phyloP scores from a whole-genome alignment of 1,139 yeast species.

The Saccharomycopsis hybrid region DNA sequence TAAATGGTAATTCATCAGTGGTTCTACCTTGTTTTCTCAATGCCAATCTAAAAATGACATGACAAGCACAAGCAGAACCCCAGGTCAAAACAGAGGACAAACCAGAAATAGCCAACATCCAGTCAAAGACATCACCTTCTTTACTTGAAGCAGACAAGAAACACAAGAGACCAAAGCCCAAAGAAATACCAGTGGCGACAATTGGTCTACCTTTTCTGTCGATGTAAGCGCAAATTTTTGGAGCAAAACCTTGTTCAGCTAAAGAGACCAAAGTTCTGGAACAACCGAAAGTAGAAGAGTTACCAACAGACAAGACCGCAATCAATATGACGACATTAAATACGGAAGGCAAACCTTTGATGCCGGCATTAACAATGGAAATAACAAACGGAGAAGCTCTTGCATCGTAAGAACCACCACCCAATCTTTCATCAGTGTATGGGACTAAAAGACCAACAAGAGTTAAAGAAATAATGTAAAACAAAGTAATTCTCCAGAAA shows the following conservation, averaged over 20 bases:
- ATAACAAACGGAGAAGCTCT: constrained; percentile 51
- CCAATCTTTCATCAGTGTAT: constrained; percentile 46
- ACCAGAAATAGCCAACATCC: constrained; percentile 64
- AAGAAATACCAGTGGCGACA: constrained; percentile 45
- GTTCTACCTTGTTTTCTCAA: constrained; percentile 45
- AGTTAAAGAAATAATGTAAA: constrained; percentile 55
- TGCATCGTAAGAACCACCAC: constrained; percentile 42
- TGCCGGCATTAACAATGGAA: constrained; percentile 43
- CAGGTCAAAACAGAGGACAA: constrained; percentile 63
- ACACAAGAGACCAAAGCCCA: constrained; percentile 50
- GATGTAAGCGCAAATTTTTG: constrained; percentile 48
- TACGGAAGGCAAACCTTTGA: constrained; percentile 41
- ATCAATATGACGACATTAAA: constrained; percentile 47
- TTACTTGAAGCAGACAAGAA: constrained; percentile 58
- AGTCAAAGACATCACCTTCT: constrained; percentile 51
- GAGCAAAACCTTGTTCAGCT: constrained; percentile 61
- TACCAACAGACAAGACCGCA: constrained; percentile 66
- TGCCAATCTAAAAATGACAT: constrained; percentile 58
- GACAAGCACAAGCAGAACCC: constrained; percentile 56
- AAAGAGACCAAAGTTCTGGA: constrained; percentile 63
- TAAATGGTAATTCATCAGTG: constrained; percentile 47
- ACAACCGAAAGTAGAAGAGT: constrained; percentile 57
- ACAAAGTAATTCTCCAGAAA: constrained; percentile 66
- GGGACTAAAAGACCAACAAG: constrained; percentile 68
- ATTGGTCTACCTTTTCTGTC: constrained; percentile 64